phyloP scores from a whole-genome alignment of 345 rosid genomes.

The Camelina hispida region DNA sequence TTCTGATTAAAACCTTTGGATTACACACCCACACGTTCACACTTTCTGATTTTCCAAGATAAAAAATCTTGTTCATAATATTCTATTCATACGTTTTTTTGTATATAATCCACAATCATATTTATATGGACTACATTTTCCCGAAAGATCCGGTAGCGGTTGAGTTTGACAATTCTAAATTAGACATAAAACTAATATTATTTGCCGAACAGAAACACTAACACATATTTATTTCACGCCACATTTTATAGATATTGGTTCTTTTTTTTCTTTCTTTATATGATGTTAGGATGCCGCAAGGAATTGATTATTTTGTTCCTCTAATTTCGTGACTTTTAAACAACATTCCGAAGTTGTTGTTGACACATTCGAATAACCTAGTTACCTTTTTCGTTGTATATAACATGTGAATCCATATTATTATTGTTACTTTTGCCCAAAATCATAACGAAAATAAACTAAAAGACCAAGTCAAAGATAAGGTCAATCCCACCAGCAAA shows the following conservation, averaged over 20 bases:
- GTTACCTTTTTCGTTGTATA: background rate
- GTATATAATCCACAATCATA: background rate
- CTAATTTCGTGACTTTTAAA: background rate
- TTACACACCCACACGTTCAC: conserved; percentile 25
- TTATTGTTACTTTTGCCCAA: background rate
- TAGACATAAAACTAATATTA: background rate
- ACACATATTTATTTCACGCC: background rate
- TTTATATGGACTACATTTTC: background rate
- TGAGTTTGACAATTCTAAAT: background rate
- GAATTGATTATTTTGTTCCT: conserved; percentile 3
- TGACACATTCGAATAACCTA: background rate
- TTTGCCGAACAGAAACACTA: background rate
- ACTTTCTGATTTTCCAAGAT: background rate
- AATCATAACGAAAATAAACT: background rate
- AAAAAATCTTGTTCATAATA: background rate
- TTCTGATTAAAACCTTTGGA: conserved; percentile 1
- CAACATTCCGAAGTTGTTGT: conserved; percentile 13
- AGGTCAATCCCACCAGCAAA: conserved; percentile 37
- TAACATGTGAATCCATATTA: background rate
- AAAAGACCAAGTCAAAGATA: conserved; percentile 38
- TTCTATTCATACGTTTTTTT: background rate
- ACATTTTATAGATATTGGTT: background rate
- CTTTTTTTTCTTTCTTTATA: no score
- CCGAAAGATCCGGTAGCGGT: background rate
- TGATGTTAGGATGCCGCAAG: background rate